Evolutionary conservation across 495 filamentous ascomycete species (phyloP), one percentile per base, ranked within the genome.

Genomic region (Emericellopsis terricola): DNA sequence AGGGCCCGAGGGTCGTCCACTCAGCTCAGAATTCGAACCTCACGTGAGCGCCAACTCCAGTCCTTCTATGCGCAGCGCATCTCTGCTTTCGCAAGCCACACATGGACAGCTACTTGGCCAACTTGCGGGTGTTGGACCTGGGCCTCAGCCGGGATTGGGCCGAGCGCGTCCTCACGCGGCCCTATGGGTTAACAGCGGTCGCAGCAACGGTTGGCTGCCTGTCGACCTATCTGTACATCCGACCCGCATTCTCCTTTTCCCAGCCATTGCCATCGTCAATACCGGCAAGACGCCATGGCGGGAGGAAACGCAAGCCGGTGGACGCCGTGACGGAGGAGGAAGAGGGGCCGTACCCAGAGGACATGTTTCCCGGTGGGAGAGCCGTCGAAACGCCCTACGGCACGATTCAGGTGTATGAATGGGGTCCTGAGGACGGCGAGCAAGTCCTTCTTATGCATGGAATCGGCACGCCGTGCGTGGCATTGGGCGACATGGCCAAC

Each of bases 361-460:
- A 81, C 50, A 62, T 72, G 19, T 64, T 84, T 16, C 86, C 82
- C 0, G 82, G 83, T 11, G 71, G 59, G 4, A 63, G 81, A 27
- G 71, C 85, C 54, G 76, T 92, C 15, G 49, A 62, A 3, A 80
- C 71, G 5, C 78, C 80, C 2, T 85, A 81, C 41, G 82, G 83
- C 6, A 65, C 50, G 10, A 72, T 84, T 32, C 56, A 73, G 19
- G 75, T 82, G 13, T 87, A 83, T 42, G 83, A 92, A 62, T 87
- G 73, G 70, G 83, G 83, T 11, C 78, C 80, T 4, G 65, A 68
- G 26, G 51, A 66, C 31, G 81, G 81, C 1, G 59, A 64, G 14
- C 87, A 78, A 42, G 78, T 86, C 2, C 44, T 91, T 11, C 56
- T 91, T 15, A 53, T 89, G 15, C 83, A 85, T 45, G 82, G 83